These are phyloP conservation scores for Euphorbia tirucalli DNA, from an alignment of 345 rosid species.

Conservation along the genomic window DNA sequence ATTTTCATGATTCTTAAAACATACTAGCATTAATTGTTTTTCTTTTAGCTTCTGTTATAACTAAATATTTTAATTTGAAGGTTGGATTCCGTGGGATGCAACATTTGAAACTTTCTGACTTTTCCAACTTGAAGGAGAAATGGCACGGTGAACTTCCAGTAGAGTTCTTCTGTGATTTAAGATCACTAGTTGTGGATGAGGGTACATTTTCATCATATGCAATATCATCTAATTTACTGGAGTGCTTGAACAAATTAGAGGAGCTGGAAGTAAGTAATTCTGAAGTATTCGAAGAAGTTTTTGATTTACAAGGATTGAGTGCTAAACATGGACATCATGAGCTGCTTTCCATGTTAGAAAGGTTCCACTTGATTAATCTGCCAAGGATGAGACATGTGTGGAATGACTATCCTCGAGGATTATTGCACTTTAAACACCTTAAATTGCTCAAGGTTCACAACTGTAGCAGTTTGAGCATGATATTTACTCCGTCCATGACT, in stretches of 20 bases:
- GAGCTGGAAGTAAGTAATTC: background rate
- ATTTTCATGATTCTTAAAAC: background rate
- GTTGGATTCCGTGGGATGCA: background rate
- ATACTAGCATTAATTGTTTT: background rate
- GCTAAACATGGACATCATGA: background rate
- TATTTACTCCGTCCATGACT: constrained; percentile 1
- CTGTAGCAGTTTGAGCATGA: background rate
- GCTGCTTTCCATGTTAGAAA: background rate
- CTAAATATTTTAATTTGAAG: background rate
- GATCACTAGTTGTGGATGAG: background rate
- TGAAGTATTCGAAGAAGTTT: constrained; percentile 2
- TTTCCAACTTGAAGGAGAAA: background rate
- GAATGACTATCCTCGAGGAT: background rate
- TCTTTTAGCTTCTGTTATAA: background rate
- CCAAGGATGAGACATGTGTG: constrained; percentile 4
- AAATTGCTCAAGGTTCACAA: background rate
- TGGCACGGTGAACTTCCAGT: background rate
- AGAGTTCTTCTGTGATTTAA: background rate
- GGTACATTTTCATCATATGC: background rate
- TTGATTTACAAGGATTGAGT: background rate
- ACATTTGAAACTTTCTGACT: background rate
- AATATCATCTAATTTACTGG: background rate
- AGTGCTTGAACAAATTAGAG: background rate
- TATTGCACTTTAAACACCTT: background rate
- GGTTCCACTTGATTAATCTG: background rate